These are phyloP conservation scores for Rauvolfia tetraphylla DNA, from an alignment of 257 asterid species.

Conservation along the genomic window DNA sequence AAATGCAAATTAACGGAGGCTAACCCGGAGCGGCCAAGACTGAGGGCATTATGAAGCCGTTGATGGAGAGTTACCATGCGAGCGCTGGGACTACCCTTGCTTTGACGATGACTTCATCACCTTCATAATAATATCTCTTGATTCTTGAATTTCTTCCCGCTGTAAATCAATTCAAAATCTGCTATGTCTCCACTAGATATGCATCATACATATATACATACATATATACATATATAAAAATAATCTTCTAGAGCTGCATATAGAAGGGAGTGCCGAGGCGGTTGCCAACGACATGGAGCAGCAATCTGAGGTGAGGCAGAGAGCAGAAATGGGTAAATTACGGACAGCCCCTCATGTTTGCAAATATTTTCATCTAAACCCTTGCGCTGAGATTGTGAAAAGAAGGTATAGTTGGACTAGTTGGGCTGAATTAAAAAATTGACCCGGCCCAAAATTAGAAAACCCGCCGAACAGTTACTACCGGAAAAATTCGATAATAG, in stretches of 20 bases:
- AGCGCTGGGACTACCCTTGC: constrained; percentile 9
- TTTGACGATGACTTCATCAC: constrained; percentile 2
- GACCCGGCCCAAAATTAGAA: constrained; percentile 3
- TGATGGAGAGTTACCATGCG: constrained; percentile 18
- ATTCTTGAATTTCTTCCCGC: background rate
- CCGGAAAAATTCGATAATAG: too few species aligned
- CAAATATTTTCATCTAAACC: too few species aligned
- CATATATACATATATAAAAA: background rate
- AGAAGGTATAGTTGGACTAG: background rate
- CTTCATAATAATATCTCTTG: background rate
- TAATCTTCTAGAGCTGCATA: background rate
- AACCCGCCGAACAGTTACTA: background rate
- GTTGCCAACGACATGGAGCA: background rate
- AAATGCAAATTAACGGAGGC: background rate
- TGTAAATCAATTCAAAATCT: background rate
- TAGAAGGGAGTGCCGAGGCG: background rate
- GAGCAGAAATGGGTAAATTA: background rate
- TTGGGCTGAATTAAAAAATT: background rate
- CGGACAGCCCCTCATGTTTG: background rate
- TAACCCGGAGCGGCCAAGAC: constrained; percentile 6
- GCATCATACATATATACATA: background rate
- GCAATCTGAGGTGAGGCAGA: background rate
- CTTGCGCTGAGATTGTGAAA: too few species aligned
- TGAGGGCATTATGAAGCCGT: constrained; percentile 20
- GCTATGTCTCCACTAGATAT: background rate